Evolutionary conservation across 495 filamentous ascomycete genomes (phyloP), one percentile per base, ranked within the genome.

Genomic region (Tuber calosporum): DNA sequence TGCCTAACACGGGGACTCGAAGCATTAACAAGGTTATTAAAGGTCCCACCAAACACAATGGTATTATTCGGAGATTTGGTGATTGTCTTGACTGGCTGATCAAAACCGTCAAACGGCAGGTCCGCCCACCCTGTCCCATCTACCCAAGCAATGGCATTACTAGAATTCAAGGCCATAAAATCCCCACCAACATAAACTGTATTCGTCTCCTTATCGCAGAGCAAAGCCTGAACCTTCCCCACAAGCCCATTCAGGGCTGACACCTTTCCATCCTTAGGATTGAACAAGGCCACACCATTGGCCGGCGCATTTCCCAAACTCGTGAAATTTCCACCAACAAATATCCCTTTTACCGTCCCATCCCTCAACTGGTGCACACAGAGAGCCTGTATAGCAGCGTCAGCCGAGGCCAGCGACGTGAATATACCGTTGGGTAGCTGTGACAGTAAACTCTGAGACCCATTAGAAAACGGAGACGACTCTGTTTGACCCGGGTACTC

Each of bases 291-390:
- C 43, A 94, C 88, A 40, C 92, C 93, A 67, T 88, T 87, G 19
- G 93, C 90, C 82, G 92, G 84, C 66, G 89, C 85, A 67, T 88
- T 89, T 43, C 89, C 91, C 48, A 99, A 83, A 79, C 91, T 96
- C n/a, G 94, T 97, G 82, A 99, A 99, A 84, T 97, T 98, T 20
- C 95, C 95, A 37, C 90, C 95, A 6, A 97, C 87, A 36, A 97
- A 88, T 39, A 97, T 88, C 19, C 92, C 92, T 26, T 87, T 85
- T 45, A 90, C 84, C 6, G 83, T 87, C 68, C 91, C 92, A 82
- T 92, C 85, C 58, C 86, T 86, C 82, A 87, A 83, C 26, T 88
- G 85, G 80, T 94, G 94, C 30, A 90, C 84, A 84, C 96, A 98
- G 91, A 98, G 93, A 43, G 91, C 86, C 77, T 87, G 86, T 77